Percentiles rank a stretch among this genome's conserved stretches.
Evolutionary conservation across 805 yeast genomes (phyloP).

Genomic region (Ascoidea rubescens): DNA sequence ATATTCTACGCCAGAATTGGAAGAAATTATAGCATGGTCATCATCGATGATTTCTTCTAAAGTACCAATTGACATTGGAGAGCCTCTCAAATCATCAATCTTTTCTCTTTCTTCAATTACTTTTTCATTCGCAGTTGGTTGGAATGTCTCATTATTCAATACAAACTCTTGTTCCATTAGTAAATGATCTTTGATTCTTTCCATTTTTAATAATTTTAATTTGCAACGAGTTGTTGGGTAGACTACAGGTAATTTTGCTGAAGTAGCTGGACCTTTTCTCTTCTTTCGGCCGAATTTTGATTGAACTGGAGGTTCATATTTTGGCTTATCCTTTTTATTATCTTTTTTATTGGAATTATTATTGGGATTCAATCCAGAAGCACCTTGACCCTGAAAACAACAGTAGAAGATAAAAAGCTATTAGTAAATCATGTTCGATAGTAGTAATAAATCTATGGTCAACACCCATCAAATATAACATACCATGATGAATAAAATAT

Average conservation of each 20-base stretch:
- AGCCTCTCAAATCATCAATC: conserved; percentile 90
- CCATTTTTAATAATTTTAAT: conserved; percentile 79
- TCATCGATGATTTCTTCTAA: conserved; percentile 95
- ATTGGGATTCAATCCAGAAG: conserved; percentile 38
- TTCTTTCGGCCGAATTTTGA: conserved; percentile 86
- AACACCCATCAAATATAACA: background rate
- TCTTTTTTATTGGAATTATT: conserved; percentile 36
- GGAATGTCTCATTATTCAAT: conserved; percentile 83
- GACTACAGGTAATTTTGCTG: conserved; percentile 71
- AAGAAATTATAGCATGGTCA: conserved; percentile 96
- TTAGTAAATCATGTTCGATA: background rate
- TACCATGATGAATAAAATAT: background rate
- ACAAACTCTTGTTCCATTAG: conserved; percentile 93
- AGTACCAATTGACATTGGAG: conserved; percentile 93
- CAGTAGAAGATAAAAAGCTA: background rate
- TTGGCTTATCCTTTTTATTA: conserved; percentile 77
- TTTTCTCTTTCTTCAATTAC: conserved; percentile 93
- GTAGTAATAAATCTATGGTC: background rate
- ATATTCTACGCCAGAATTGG: conserved; percentile 93
- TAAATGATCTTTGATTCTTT: conserved; percentile 91
- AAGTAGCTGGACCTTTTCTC: conserved; percentile 85
- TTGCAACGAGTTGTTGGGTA: conserved; percentile 91
- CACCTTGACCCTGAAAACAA: conserved; percentile 33
- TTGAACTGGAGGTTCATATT: conserved; percentile 97
- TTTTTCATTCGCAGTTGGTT: conserved; percentile 82